Evolutionary conservation across 306 rosid genomes (phyloP).

Genomic region (Sphenostylis stenocarpa): DNA sequence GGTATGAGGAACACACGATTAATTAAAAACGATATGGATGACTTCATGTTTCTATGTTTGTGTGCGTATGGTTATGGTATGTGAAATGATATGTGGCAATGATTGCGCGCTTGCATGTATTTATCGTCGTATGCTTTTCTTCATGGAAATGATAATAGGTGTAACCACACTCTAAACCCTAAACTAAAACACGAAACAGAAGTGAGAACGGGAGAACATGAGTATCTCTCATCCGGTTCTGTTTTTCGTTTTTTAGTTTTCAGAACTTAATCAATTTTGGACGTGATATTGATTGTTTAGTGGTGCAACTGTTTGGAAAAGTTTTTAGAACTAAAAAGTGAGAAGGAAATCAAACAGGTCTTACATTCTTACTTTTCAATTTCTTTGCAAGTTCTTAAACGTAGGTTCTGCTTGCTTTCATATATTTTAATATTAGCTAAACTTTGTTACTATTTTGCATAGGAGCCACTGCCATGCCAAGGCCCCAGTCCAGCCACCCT

Average conservation of each 20-base stretch:
- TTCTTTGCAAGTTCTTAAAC: background rate
- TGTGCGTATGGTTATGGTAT: background rate
- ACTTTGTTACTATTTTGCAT: conserved; percentile 1
- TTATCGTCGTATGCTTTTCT: background rate
- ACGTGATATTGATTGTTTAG: background rate
- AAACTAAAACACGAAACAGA: no score
- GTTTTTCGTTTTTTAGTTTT: background rate
- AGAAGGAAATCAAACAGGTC: background rate
- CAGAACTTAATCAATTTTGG: background rate
- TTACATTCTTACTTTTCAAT: background rate
- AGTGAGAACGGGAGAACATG: background rate
- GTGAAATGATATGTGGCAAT: background rate
- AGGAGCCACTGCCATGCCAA: conserved; percentile 66
- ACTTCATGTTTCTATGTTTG: background rate
- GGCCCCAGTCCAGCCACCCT: conserved; percentile 88
- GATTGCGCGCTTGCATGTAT: conserved; percentile 13
- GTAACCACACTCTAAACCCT: no score
- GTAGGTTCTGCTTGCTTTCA: conserved; percentile 14
- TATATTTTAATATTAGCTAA: background rate
- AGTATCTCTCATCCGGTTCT: background rate
- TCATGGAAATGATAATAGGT: background rate
- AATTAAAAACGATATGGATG: background rate
- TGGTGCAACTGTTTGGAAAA: background rate
- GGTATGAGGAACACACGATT: background rate
- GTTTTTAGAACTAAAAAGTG: background rate